A percentile compares a stretch with the other conserved stretches of the same genome.
Conservation (phyloP, 2,329 filamentous ascomycete species). For the Penicillium oxalicum region DNA sequence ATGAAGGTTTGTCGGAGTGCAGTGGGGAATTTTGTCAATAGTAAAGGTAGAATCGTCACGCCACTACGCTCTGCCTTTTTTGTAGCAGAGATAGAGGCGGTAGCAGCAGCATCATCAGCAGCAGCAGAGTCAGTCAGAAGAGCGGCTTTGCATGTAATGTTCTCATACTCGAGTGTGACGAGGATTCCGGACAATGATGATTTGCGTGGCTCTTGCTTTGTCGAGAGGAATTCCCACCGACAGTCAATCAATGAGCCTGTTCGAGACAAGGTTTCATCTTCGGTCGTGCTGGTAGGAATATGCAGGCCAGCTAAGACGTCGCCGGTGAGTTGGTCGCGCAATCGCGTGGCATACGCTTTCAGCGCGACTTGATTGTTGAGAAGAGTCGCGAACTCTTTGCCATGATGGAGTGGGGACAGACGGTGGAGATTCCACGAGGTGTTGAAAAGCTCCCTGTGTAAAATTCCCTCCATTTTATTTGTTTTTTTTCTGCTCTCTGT, state of each 20-base stretch:
- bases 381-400: conserved; percentile 32
- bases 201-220: conserved; percentile 23
- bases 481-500: neutral
- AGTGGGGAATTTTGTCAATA: conserved; percentile 48
- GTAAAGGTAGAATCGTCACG: conserved; percentile 46
- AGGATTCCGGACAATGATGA: conserved; percentile 37
- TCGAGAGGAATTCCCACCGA: conserved; percentile 38
- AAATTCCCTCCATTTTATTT: conserved; percentile 23
- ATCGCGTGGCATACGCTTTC: conserved; percentile 43
- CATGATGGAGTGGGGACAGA: conserved; percentile 50
- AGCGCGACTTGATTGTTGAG: conserved; percentile 33
- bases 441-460: conserved; percentile 42
- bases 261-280: conserved; percentile 38
- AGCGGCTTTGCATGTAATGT: conserved; percentile 46
- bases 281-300: conserved; percentile 25
- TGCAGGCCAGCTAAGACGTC: conserved; percentile 45
- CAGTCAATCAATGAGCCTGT: conserved; percentile 46
- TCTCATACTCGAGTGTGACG: conserved; percentile 47
- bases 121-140: conserved; percentile 38
- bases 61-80: conserved; percentile 14
- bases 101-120: conserved; percentile 10
- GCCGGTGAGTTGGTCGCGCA: conserved; percentile 46
- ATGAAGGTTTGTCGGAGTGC: conserved; percentile 45
- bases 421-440: conserved; percentile 51
- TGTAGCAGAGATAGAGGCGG: no score